phyloP scores from a whole-genome alignment of 2,329 filamentous ascomycete genomes.

The Acephala macrosclerotiorum region DNA sequence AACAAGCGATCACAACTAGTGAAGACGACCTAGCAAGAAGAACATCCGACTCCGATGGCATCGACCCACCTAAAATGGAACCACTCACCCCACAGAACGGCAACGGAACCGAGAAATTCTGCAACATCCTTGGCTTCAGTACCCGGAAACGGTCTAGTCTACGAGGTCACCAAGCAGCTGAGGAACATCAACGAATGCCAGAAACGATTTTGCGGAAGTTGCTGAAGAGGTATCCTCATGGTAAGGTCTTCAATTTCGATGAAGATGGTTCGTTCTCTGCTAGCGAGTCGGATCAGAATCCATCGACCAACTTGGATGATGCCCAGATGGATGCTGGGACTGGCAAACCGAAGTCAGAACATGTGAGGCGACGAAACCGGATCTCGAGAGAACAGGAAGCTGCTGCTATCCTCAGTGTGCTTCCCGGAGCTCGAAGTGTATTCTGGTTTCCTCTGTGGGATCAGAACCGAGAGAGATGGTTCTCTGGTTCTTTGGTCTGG shows the following conservation, averaged over 20 bases:
- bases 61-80: constrained; percentile 22
- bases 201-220: constrained; percentile 39
- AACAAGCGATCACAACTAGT: constrained; percentile 34
- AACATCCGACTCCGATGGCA: constrained; percentile 19
- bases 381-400: constrained; percentile 41
- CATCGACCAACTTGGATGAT: constrained; percentile 19
- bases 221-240: constrained; percentile 43
- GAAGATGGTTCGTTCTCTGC: constrained; percentile 38
- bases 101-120: constrained; percentile 31
- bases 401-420: constrained; percentile 44
- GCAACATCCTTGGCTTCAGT: constrained; percentile 42
- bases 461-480: constrained; percentile 53
- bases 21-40: constrained; percentile 37
- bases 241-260: constrained; percentile 44
- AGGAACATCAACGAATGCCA: constrained; percentile 35
- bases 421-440: constrained; percentile 54
- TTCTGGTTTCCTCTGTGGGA: constrained; percentile 59
- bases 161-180: constrained; percentile 33
- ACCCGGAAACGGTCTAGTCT: constrained; percentile 40
- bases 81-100: constrained; percentile 10
- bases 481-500: constrained; percentile 58
- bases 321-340: constrained; percentile 12
- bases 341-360: constrained; percentile 19
- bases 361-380: constrained; percentile 28
- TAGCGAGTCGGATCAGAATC: constrained; percentile 37